These are phyloP conservation scores for Petunia axillaris DNA, from an alignment of 257 asterid species.

Conservation along the genomic window DNA sequence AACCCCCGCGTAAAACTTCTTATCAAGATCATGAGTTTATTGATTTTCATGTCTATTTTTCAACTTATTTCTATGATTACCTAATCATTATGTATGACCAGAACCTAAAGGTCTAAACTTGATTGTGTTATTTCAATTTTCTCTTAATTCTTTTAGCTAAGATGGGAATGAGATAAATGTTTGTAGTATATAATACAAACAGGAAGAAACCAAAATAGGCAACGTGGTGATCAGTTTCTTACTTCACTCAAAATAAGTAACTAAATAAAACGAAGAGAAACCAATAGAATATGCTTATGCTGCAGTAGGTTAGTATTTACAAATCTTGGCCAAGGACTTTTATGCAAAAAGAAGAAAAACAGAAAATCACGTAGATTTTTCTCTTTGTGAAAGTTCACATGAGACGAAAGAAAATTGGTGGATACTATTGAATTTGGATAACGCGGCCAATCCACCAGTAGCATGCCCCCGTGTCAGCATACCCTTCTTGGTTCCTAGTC, in stretches of 20 bases:
- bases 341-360: constrained; percentile 26
- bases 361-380: constrained; percentile 21
- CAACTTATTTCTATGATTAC: neutral
- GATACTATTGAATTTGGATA: constrained; percentile 71
- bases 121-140: neutral
- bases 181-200: neutral
- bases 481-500: constrained; percentile 2
- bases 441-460: constrained; percentile 49
- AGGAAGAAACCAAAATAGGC: neutral
- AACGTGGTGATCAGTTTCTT: neutral
- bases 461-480: constrained; percentile 57
- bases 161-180: neutral
- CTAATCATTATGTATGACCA: neutral
- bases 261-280: constrained; percentile 22
- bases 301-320: constrained; percentile 19
- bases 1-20: neutral
- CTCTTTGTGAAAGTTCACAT: constrained; percentile 44
- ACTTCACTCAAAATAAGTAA: neutral
- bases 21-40: neutral
- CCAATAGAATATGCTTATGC: constrained; percentile 49
- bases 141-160: neutral
- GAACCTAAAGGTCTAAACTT: neutral
- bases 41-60: neutral
- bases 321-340: constrained; percentile 26
- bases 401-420: constrained; percentile 65